phyloP scores from a whole-genome alignment of 306 rosid species.

The Albizia julibrissin region DNA sequence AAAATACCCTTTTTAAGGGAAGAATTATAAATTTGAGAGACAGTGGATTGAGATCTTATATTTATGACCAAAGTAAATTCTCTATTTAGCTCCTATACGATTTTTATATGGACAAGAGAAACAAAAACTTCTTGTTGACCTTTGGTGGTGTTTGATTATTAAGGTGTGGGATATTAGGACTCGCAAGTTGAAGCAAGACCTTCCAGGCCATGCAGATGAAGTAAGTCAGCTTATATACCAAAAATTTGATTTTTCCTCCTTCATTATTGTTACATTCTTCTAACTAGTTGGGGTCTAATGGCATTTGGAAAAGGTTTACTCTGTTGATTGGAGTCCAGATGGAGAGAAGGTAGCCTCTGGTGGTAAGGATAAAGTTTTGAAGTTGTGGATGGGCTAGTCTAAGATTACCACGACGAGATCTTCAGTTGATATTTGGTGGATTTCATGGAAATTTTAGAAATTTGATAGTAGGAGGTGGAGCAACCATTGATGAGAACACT shows the following conservation, averaged over 20 bases:
- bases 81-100: too few relatives aligned
- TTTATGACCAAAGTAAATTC: too few relatives aligned
- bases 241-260: neutral
- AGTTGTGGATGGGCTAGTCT: conserved; percentile 92
- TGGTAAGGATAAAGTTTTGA: conserved; percentile 90
- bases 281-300: conserved; percentile 23
- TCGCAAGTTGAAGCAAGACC: conserved; percentile 82
- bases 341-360: conserved; percentile 99
- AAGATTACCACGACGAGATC: neutral
- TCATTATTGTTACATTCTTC: neutral
- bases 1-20: too few relatives aligned
- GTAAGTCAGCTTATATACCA: conserved; percentile 42
- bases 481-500: neutral
- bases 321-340: conserved; percentile 98
- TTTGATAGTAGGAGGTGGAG: neutral
- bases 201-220: conserved; percentile 97
- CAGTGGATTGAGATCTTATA: too few relatives aligned
- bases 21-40: too few relatives aligned
- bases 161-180: conserved; percentile 96
- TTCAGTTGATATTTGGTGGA: conserved; percentile 10
- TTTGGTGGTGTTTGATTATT: conserved; percentile 19
- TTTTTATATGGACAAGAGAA: conserved; percentile 12
- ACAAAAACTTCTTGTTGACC: conserved; percentile 1
- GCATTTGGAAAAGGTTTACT: conserved; percentile 59
- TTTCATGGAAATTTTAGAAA: conserved; percentile 26